A percentile compares a stretch with the other conserved stretches of the same genome.
phyloP scores from a whole-genome alignment of 768 basidiomycete species.

The Mycena latifolia region DNA sequence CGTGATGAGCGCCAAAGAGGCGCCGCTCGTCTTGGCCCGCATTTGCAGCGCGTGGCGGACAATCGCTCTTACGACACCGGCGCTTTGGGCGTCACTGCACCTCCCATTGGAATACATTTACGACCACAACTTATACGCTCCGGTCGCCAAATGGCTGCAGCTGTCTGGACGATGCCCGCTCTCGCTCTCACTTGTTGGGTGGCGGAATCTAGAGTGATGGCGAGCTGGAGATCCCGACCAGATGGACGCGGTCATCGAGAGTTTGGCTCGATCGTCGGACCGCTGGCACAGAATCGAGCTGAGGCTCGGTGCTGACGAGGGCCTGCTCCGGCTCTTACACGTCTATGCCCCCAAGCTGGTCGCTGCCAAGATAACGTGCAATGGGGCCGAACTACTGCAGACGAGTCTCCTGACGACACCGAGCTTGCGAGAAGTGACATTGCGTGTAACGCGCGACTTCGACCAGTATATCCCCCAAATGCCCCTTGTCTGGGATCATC shows the following conservation, averaged over 20 bases:
- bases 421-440: not conserved
- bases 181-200: not conserved
- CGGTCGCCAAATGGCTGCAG: not conserved
- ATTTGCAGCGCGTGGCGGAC: constrained; percentile 19
- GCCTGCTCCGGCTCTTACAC: not conserved
- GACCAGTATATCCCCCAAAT: not conserved
- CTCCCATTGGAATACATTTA: constrained; percentile 19
- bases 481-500: constrained; percentile 5
- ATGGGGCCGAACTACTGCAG: not conserved
- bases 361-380: not conserved
- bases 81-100: constrained; percentile 12
- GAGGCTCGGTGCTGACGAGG: not conserved
- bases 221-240: not conserved
- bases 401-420: constrained; percentile 11
- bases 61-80: constrained; percentile 3
- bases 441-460: not conserved
- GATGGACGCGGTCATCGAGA: not conserved
- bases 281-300: not conserved
- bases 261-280: not conserved
- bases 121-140: not conserved
- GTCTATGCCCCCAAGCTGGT: not conserved
- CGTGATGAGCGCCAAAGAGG: not conserved
- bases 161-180: not conserved
- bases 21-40: constrained; percentile 5
- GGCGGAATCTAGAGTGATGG: not conserved